phyloP scores from a whole-genome alignment of 805 yeast species.

The Komagataella populi region DNA sequence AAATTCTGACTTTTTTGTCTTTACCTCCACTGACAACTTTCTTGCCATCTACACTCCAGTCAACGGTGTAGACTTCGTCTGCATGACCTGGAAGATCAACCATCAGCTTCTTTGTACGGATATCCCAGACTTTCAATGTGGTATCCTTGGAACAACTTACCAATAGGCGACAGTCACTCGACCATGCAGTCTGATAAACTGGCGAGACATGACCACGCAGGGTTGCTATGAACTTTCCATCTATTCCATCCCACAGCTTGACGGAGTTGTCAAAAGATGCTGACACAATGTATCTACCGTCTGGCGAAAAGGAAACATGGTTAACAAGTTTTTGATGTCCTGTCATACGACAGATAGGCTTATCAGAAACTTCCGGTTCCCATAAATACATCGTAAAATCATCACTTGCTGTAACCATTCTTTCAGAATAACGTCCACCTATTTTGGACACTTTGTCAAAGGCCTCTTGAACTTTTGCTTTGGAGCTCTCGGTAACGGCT shows the following conservation, averaged over 20 bases:
- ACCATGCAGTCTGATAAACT: conserved; percentile 96
- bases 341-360: conserved; percentile 88
- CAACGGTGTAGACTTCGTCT: conserved; percentile 94
- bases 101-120: conserved; percentile 67
- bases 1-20: conserved; percentile 84
- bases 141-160: conserved; percentile 95
- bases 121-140: conserved; percentile 93
- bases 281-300: conserved; percentile 80
- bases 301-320: conserved; percentile 93
- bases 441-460: conserved; percentile 50
- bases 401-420: conserved; percentile 90
- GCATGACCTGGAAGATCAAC: conserved; percentile 92
- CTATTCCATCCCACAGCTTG: conserved; percentile 91
- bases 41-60: conserved; percentile 94
- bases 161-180: conserved; percentile 80
- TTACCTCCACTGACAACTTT: conserved; percentile 96
- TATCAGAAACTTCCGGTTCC: conserved; percentile 74
- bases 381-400: conserved; percentile 97
- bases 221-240: conserved; percentile 81
- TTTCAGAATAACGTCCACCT: conserved; percentile 46
- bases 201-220: conserved; percentile 97
- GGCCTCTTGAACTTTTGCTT: conserved; percentile 38
- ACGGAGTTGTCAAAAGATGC: conserved; percentile 93
- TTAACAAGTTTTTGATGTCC: conserved; percentile 96
- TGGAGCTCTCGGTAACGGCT: conserved; percentile 25